Evolutionary conservation across 495 filamentous ascomycete species (phyloP).

Genomic region (Penicillium pulvis): DNA sequence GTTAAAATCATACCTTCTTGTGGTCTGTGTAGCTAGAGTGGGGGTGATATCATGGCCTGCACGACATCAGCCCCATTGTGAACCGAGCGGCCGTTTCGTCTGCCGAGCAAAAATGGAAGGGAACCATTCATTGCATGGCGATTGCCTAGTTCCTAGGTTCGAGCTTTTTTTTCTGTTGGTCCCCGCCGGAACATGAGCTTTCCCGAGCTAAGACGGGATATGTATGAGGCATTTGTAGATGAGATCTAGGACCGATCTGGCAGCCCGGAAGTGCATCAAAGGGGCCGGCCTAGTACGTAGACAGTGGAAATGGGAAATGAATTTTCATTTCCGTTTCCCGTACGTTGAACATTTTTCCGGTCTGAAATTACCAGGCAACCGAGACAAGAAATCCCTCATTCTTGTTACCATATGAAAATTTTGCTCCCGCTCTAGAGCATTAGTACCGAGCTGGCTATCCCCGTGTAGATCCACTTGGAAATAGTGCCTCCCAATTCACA

Average conservation of each 20-base stretch:
- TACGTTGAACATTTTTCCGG: background rate
- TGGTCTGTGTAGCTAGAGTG: constrained; percentile 3
- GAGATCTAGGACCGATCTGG: constrained; percentile 31
- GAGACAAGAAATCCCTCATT: constrained; percentile 20
- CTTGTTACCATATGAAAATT: background rate
- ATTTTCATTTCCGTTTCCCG: background rate
- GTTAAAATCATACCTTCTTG: constrained; percentile 8
- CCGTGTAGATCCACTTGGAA: background rate
- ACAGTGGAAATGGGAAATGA: background rate
- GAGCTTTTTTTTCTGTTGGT: background rate
- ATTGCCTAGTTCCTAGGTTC: background rate
- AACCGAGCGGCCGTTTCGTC: constrained; percentile 21
- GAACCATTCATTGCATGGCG: background rate
- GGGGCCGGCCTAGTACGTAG: too few relatives aligned
- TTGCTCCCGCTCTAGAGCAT: background rate
- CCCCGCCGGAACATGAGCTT: background rate
- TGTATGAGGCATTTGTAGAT: constrained; percentile 33
- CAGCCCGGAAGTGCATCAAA: constrained; percentile 14
- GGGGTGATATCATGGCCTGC: background rate
- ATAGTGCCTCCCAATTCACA: constrained; percentile 10
- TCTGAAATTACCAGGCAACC: constrained; percentile 9
- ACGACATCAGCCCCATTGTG: constrained; percentile 27
- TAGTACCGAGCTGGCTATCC: constrained; percentile 7
- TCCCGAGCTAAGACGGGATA: constrained; percentile 1
- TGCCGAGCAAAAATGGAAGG: background rate